Base-by-base conservation (phyloP, 176 grass and related monocot species). In the Rhynchospora breviuscula region DNA sequence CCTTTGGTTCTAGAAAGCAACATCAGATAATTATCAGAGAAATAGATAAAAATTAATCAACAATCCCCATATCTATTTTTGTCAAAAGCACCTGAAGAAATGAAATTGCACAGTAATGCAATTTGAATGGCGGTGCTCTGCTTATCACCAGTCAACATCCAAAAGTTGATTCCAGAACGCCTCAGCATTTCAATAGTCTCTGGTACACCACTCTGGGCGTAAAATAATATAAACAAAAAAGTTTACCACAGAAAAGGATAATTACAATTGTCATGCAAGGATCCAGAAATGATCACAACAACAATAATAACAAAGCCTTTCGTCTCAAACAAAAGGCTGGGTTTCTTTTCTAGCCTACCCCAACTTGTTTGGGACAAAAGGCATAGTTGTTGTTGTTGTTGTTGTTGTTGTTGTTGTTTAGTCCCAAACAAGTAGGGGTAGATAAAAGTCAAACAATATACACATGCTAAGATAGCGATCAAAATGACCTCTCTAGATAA, bases 101-200 rank as follows among this genome's bases (percentile, higher is more conserved):
- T 98, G 26, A 98, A 90, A 82, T 98, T 98, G 82, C 95, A 98
- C 25, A 89, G 81, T 79, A 98, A 89, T 70, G 95, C 92, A 61
- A 98, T 94, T 90, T 98, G 95, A 88, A 98, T 98, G 12, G 95
- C 92, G 56, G 95, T 98, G 77, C 64, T 93, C 90, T 98, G 95
- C 91, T 98, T 98, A 89, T 98, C 92, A 13, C 95, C 95, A 45
- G 95, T 98, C 80, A 98, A 87, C 95, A 98, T 98, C 95, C 92
- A 94, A 58, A 98, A 94, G 70, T 98, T 98, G 67, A 98, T 98
- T 91, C 95, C 95, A 84, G 95, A 91, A 60, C 91, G 85, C 88
- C 95, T 89, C n/a, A 98, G 87, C 87, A 89, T 93, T 91, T 98
- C 95, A 64, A 98, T 98, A 84, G 95, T 93, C 88, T 98, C 90